These are phyloP conservation scores for Colletotrichum sp. DNA, from an alignment of 2,329 filamentous ascomycete species.

Conservation along the genomic window DNA sequence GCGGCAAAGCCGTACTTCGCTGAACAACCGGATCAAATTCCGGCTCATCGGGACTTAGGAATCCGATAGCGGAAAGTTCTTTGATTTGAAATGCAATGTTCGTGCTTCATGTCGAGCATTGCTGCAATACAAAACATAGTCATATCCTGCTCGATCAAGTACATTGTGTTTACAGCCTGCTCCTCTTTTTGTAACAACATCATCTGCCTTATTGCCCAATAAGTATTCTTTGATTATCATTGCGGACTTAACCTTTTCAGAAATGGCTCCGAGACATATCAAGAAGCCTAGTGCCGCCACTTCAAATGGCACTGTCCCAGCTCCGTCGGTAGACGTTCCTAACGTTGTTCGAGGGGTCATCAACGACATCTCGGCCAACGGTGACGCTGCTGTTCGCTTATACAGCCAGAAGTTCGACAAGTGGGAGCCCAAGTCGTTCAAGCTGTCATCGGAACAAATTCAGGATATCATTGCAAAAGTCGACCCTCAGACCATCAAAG, in stretches of 20 bases:
- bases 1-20: neutral
- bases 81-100: neutral
- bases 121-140: neutral
- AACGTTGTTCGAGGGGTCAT: constrained; percentile 53
- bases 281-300: neutral
- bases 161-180: too few relatives aligned
- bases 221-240: too few relatives aligned
- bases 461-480: constrained; percentile 47
- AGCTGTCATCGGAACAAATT: constrained; percentile 49
- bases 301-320: too few relatives aligned
- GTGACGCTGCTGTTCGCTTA: constrained; percentile 51
- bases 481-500: constrained; percentile 43
- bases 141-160: neutral
- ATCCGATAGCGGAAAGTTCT: neutral
- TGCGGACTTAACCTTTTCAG: fast-evolving
- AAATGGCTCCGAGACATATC: neutral
- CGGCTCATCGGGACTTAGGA: neutral
- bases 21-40: neutral
- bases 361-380: constrained; percentile 47
- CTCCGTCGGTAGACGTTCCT: constrained; percentile 29
- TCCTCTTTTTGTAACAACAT: too few relatives aligned
- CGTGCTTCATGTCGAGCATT: neutral
- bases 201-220: too few relatives aligned
- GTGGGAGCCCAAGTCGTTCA: constrained; percentile 55
- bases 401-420: constrained; percentile 61